phyloP scores from a whole-genome alignment of 345 rosid genomes.

The Xanthoceras sorbifolium region DNA sequence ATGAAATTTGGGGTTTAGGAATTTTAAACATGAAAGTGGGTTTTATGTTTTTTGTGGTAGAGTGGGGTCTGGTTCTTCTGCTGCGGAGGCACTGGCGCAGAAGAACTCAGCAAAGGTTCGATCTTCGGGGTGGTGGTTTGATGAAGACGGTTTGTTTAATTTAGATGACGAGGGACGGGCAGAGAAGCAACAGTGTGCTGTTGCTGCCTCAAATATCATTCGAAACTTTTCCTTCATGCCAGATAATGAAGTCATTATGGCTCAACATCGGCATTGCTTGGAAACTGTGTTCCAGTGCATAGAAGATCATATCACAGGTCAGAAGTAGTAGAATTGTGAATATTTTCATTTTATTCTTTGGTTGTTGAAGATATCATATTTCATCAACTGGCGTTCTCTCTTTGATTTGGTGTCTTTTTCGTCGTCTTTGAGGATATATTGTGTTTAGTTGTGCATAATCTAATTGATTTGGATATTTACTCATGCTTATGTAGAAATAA shows the following conservation, averaged over 20 bases:
- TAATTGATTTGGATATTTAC: not conserved
- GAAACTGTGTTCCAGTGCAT: slow-evolving; percentile 95
- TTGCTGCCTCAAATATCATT: slow-evolving; percentile 88
- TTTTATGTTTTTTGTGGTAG: slow-evolving; percentile 35
- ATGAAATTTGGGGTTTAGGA: not conserved
- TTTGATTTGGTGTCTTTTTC: not conserved
- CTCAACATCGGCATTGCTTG: slow-evolving; percentile 96
- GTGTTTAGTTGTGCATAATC: not conserved
- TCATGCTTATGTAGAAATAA: not conserved
- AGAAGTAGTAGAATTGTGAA: slow-evolving; percentile 10
- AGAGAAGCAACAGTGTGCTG: slow-evolving; percentile 90
- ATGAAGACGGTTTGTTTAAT: slow-evolving; percentile 91
- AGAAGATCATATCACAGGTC: slow-evolving; percentile 75
- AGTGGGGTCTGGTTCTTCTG: slow-evolving; percentile 42
- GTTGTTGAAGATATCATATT: not conserved
- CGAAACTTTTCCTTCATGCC: slow-evolving; percentile 99
- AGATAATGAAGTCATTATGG: slow-evolving; percentile 91
- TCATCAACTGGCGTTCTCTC: not conserved
- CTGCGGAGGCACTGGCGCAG: slow-evolving; percentile 42
- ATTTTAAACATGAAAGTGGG: slow-evolving; percentile 21
- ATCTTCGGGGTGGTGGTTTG: slow-evolving; percentile 79
- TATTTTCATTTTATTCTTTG: not conserved
- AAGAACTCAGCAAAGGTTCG: slow-evolving; percentile 52
- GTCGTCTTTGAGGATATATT: not conserved
- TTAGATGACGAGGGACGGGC: slow-evolving; percentile 89